Base-by-base conservation (phyloP, 495 filamentous ascomycete genomes). In the Aeminium ludgeri region DNA sequence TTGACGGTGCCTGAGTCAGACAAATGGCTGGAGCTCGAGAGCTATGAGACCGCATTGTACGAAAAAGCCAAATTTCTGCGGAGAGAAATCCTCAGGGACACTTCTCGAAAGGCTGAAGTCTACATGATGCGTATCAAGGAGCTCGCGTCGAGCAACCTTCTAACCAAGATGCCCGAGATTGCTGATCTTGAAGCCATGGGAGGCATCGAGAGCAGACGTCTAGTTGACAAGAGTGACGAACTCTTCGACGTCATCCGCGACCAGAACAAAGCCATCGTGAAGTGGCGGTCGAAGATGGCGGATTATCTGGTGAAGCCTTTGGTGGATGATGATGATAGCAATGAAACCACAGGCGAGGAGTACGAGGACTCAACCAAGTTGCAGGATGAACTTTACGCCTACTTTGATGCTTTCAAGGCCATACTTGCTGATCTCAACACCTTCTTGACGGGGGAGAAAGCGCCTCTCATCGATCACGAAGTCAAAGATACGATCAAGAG, bases 341-440 rank as follows among this genome's bases (percentile, higher is more conserved):
- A 67, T 6, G 81, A 89, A 28, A 68, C 76, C 1, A 81, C 85
- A 30, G 87, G 89, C 27, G 73, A 94, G 17, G 87, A 95, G 55
- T 91, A 89, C 46, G 82, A 85, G 45, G 70, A 78, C 12, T 89
- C 86, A 2, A 87, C 81, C 0, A 82, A 81, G 55, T 67, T 78
- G 31, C 86, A 95, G 56, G 85, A 91, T 43, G 67, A 81, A 46
- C 74, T 92, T 28, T 81, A 84, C 60, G 80, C 80, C 13, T 92
- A 86, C 54, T 76, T 86, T 45, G 70, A 84, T 44, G 78, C 73
- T 12, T 61, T 94, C 23, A 66, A 82, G 39, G 74, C 77, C 0
- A 65, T 80, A 41, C 69, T 87, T 36, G 76, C 81, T 10, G 85
- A 95, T 58, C 74, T 85, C 16, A 70, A 83, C 41, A 74, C 80